Evolutionary conservation across 2,329 filamentous ascomycete genomes (phyloP).

Genomic region (Allantophomopsis lycopodina): DNA sequence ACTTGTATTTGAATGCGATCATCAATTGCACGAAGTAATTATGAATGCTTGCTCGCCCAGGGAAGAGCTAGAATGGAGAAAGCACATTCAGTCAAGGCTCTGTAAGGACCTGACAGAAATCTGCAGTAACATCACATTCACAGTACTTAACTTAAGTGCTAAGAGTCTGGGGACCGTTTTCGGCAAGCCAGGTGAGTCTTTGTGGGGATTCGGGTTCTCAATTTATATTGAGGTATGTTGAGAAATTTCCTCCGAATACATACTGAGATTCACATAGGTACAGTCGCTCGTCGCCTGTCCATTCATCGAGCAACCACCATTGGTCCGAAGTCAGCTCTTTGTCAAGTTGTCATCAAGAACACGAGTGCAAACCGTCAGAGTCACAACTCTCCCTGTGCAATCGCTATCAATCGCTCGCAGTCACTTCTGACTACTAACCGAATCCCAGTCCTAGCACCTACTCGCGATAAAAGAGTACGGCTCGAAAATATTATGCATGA

Average conservation of each 20-base stretch:
- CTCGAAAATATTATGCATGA: slow-evolving; percentile 63
- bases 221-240: too few relatives aligned
- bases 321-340: slow-evolving; percentile 51
- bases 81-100: slow-evolving; percentile 41
- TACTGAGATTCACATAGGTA: slow-evolving; percentile 25
- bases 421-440: slow-evolving; percentile 60
- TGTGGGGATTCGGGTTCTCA: too few relatives aligned
- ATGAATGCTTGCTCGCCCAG: slow-evolving; percentile 72
- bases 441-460: slow-evolving; percentile 58
- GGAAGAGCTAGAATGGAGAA: slow-evolving; percentile 73
- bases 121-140: slow-evolving; percentile 35
- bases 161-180: slow-evolving; percentile 64
- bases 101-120: slow-evolving; percentile 32
- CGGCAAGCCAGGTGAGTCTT: slow-evolving; percentile 47
- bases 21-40: slow-evolving; percentile 71
- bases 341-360: slow-evolving; percentile 77
- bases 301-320: slow-evolving; percentile 69
- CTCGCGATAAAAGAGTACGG: slow-evolving; percentile 61
- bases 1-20: slow-evolving; percentile 64
- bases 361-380: slow-evolving; percentile 55
- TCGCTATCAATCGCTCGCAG: slow-evolving; percentile 61
- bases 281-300: slow-evolving; percentile 54
- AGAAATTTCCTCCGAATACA: too few relatives aligned
- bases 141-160: slow-evolving; percentile 55
- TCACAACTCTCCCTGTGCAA: slow-evolving; percentile 26